Base-by-base conservation (phyloP, 352 stramenopile genomes). In the Globisporangium takayamanum region DNA sequence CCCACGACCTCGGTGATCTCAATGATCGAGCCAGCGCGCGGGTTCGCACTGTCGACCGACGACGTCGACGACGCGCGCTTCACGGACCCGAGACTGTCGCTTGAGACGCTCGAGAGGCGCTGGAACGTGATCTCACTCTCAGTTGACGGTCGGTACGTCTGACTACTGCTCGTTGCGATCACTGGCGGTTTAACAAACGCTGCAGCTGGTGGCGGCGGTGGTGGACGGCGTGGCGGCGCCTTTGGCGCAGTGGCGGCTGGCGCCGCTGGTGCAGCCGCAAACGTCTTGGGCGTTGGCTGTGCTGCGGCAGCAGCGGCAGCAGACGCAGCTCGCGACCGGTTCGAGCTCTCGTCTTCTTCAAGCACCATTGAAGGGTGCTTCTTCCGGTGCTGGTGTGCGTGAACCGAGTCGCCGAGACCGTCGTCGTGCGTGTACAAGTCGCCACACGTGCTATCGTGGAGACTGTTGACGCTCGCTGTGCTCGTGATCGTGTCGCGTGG, bases 11-110 rank as follows among this genome's bases (percentile, higher is more conserved):
- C 55, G 44, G 50, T 63, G 33, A 63, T 55, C 44, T 63, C 61
- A 37, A 67, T 67, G 55, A 67, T 61, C 22, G 61, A 67, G 3
- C 61, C 61, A 4, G 61, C 61, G n/a, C 61, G 61, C 12, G 47
- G 30, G 25, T 63, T 54, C 22, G 39, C 33, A 41, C 55, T 67
- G 39, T 67, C 60, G 11, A 25, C 50, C n/a, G 60, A 66, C 46
- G 60, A 53, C 41, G 55, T 63, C 42, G 61, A 63, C n/a, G 61
- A 67, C n/a, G 49, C 50, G 25, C 61, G 61, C 56, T 67, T 63
- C 20, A 63, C 52, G 12, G 61, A 63, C 20, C 53, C 56, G 41
- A 63, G 59, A 33, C 56, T 63, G 42, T 59, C 56, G 22, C 44
- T 54, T 18, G 61, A 58, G 51, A 59, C 55, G 16, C 44, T 64